Evolutionary conservation across 345 rosid species (phyloP).

Genomic region (Melaleuca quinquenervia): DNA sequence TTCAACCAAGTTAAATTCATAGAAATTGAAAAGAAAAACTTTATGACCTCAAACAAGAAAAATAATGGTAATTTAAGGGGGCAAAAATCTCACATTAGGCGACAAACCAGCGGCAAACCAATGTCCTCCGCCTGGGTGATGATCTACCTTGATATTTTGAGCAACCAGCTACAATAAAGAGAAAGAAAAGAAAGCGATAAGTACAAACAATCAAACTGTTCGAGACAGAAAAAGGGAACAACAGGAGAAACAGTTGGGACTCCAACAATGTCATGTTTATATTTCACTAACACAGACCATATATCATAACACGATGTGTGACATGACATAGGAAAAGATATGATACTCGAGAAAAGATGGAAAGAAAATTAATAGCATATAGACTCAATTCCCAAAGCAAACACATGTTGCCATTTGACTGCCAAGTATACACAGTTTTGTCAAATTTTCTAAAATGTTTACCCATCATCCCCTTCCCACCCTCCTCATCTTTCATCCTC

Average conservation of each 20-base stretch:
- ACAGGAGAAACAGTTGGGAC: neutral
- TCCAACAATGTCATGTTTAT: neutral
- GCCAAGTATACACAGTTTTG: neutral
- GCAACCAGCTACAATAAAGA: conserved; percentile 49
- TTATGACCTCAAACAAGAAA: conserved; percentile 6
- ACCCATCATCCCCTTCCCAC: neutral
- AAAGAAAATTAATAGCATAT: neutral
- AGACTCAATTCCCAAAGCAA: neutral
- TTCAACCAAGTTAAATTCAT: neutral
- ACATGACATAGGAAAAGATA: neutral
- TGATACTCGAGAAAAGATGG: neutral
- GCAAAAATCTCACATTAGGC: conserved; percentile 63
- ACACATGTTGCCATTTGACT: neutral
- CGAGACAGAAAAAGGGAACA: neutral
- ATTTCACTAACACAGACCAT: neutral
- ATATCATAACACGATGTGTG: neutral
- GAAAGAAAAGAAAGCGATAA: neutral
- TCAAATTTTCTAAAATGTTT: neutral
- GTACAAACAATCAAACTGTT: neutral
- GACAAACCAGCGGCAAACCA: conserved; percentile 99
- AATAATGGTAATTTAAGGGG: neutral
- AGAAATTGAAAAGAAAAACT: neutral
- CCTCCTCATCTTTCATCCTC: neutral
- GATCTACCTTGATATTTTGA: conserved; percentile 88
- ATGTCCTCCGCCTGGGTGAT: conserved; percentile 99